Base-by-base conservation (phyloP, 768 basidiomycete species). In the Gloeostereum incarnatum region DNA sequence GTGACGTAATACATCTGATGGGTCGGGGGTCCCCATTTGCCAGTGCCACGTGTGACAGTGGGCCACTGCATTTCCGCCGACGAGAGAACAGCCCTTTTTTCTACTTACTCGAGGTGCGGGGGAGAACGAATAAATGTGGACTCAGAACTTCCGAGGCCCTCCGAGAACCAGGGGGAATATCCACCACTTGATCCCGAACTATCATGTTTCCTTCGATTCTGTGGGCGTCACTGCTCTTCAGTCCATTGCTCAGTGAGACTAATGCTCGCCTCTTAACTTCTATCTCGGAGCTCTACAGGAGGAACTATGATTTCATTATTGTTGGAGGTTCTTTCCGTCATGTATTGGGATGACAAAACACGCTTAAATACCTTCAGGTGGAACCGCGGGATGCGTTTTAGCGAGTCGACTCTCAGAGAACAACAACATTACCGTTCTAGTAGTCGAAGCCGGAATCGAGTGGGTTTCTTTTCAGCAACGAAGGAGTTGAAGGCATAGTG, bases 361-460 rank as follows among this genome's bases (percentile, higher is more conserved):
- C 14, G 8, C 20, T 6, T 36, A 22, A 18, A 10, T 8, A 11
- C 19, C 17, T 18, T 8, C 35, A 36, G 6, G n/a, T 35, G 47
- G 47, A 6, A 40, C 47, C 17, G 45, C 47, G n/a, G 47, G 47
- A 37, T 40, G 39, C 34, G 47, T 46, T 5, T 31, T 48, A 14
- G 47, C 47, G 5, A 45, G 35, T 25, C 31, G 47, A 11, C 45
- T 48, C 3, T 31, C 41, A 3, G 45, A 48, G 26, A 36, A 45
- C 29, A 36, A 34, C 3, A 22, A 14, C 6, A 29, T 43, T 31
- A 32, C 31, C 13, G 41, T 48, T 16, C 47, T 48, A 11, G 14
- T 48, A 14, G 33, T 48, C 14, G 47, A 48, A 31, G 47, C 47
- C 7, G 42, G 42, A 4, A 36, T 17, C 11, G 9, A 9, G 35